Evolutionary conservation across 1,139 yeast species (phyloP).

Genomic region (Suhomyces chickasaworum): DNA sequence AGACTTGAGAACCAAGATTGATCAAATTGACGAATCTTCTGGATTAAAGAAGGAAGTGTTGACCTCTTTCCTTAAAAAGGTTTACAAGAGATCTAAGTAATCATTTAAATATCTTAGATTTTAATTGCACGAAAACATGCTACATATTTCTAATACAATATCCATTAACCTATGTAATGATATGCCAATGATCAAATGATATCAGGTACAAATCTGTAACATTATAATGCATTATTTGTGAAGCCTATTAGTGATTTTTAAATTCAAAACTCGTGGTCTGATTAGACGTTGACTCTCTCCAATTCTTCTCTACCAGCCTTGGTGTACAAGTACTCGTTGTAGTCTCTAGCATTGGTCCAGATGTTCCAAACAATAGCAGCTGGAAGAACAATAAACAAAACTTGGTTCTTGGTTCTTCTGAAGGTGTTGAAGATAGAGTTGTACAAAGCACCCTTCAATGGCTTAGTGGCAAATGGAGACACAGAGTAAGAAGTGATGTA

Average conservation of each 20-base stretch:
- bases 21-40: slow-evolving; percentile 77
- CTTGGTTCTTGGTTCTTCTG: slow-evolving; percentile 92
- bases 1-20: slow-evolving; percentile 65
- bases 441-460: slow-evolving; percentile 84
- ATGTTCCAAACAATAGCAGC: slow-evolving; percentile 78
- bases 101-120: not conserved
- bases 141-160: slow-evolving; percentile 4
- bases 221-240: not conserved
- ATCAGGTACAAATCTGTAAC: not conserved
- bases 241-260: not conserved
- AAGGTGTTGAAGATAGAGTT: slow-evolving; percentile 88
- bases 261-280: not conserved
- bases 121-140: not conserved
- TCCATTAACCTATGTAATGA: slow-evolving; percentile 5
- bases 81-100: slow-evolving; percentile 90
- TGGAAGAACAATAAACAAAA: slow-evolving; percentile 77
- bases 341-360: slow-evolving; percentile 87
- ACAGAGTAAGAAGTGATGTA: slow-evolving; percentile 83
- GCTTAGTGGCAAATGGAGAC: slow-evolving; percentile 92
- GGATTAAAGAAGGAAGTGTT: slow-evolving; percentile 90
- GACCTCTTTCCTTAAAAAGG: slow-evolving; percentile 80
- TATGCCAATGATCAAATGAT: slow-evolving; percentile 2
- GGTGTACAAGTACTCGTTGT: slow-evolving; percentile 93
- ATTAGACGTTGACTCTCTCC: slow-evolving; percentile 72
- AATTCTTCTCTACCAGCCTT: slow-evolving; percentile 96